Percentiles rank a stretch among this genome's conserved stretches.
phyloP scores from a whole-genome alignment of 495 filamentous ascomycete genomes.

The Aspergillus diversus region DNA sequence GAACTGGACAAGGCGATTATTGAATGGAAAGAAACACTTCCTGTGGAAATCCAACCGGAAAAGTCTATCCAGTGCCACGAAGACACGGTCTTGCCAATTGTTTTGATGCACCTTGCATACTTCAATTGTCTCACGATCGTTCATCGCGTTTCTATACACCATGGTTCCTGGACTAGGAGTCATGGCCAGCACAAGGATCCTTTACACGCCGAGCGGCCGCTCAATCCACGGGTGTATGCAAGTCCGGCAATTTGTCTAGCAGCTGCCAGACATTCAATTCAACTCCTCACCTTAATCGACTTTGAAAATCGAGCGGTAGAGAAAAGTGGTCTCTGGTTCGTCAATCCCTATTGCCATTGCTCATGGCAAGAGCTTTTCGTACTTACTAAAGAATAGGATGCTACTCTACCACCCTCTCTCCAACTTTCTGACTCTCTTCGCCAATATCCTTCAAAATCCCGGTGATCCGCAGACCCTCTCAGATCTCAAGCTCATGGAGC shows the following conservation, averaged over 20 bases:
- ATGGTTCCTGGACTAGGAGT: neutral
- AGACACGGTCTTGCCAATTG: neutral
- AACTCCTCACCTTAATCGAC: neutral
- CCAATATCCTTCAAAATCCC: neutral
- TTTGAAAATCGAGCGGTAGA: neutral
- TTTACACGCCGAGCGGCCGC: neutral
- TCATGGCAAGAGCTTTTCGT: too few species aligned
- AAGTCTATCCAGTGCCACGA: neutral
- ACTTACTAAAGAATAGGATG: too few species aligned
- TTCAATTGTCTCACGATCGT: neutral
- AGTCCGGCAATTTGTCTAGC: neutral
- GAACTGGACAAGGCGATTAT: neutral
- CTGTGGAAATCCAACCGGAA: neutral
- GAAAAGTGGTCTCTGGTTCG: neutral
- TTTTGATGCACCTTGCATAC: neutral
- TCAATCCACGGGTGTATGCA: neutral
- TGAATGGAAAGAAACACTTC: neutral
- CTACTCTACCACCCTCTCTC: neutral
- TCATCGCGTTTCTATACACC: neutral
- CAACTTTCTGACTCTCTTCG: neutral
- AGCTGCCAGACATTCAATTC: neutral
- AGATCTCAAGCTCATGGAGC: neutral
- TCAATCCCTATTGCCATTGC: too few species aligned
- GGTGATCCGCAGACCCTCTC: neutral
- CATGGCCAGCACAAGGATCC: neutral